Conservation (phyloP, 495 filamentous ascomycete species). For the Aspergillus hancockii region DNA sequence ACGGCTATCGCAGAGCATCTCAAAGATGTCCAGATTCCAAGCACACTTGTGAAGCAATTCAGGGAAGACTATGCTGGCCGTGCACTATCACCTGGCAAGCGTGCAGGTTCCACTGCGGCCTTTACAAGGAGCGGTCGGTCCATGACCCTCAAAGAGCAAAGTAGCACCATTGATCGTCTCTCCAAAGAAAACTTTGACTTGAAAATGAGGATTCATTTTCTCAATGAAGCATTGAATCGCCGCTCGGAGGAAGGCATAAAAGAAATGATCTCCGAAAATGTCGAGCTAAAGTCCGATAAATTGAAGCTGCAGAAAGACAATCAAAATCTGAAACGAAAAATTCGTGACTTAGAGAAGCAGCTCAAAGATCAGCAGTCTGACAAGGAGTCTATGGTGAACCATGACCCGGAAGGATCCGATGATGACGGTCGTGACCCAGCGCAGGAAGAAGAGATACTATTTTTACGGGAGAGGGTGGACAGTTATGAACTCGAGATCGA, state of each 20-base stretch:
- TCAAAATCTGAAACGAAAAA: constrained; percentile 70
- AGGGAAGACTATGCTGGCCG: constrained; percentile 59
- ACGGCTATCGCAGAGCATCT: constrained; percentile 87
- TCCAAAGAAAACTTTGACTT: constrained; percentile 95
- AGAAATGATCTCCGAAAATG: constrained; percentile 95
- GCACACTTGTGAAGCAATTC: constrained; percentile 83
- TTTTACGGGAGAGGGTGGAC: constrained; percentile 79
- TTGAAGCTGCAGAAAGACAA: constrained; percentile 86
- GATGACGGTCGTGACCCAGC: constrained; percentile 51
- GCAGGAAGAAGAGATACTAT: constrained; percentile 80
- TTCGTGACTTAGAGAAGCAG: constrained; percentile 84
- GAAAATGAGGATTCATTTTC: constrained; percentile 95
- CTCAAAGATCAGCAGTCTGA: constrained; percentile 63
- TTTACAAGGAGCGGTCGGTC: constrained; percentile 69
- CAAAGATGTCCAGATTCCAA: constrained; percentile 84
- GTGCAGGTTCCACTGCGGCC: constrained; percentile 49
- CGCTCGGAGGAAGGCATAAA: constrained; percentile 95
- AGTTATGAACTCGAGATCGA: constrained; percentile 82
- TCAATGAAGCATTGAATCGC: constrained; percentile 89
- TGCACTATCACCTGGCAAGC: constrained; percentile 57
- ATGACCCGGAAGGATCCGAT: constrained; percentile 62
- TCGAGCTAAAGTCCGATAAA: constrained; percentile 88
- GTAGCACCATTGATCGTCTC: constrained; percentile 90
- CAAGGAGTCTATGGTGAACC: constrained; percentile 59
- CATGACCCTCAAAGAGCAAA: constrained; percentile 94